A percentile compares a stretch with the other conserved stretches of the same genome.
Evolutionary conservation across 2,329 filamentous ascomycete genomes (phyloP).

Genomic region (Cucurbitaria berberidis): DNA sequence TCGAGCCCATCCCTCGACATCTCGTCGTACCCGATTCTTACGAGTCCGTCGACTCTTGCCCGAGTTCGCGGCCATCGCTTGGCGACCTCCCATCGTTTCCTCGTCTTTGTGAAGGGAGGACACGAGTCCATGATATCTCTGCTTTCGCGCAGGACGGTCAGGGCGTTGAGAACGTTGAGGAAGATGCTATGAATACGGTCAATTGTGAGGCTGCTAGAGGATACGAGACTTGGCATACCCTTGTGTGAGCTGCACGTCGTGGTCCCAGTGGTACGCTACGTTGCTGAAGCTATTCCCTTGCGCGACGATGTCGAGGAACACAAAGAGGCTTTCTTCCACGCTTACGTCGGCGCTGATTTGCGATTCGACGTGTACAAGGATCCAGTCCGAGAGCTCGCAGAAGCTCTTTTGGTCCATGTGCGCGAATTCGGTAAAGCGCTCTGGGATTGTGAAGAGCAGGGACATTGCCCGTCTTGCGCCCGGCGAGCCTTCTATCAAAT

Average conservation of each 20-base stretch:
- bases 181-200: slow-evolving; percentile 34
- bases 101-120: slow-evolving; percentile 39
- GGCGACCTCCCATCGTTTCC: slow-evolving; percentile 43
- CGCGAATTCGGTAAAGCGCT: slow-evolving; percentile 47
- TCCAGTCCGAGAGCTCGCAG: slow-evolving; percentile 48
- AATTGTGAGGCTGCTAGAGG: slow-evolving; percentile 13
- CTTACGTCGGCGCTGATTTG: slow-evolving; percentile 39
- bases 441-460: slow-evolving; percentile 44
- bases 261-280: slow-evolving; percentile 43
- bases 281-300: slow-evolving; percentile 45
- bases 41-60: slow-evolving; percentile 37
- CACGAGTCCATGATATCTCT: slow-evolving; percentile 41
- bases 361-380: slow-evolving; percentile 41
- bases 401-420: slow-evolving; percentile 49
- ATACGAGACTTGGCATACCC: slow-evolving; percentile 30
- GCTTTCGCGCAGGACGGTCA: slow-evolving; percentile 41
- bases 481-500: neutral
- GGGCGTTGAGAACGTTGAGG: slow-evolving; percentile 42
- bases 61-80: slow-evolving; percentile 37
- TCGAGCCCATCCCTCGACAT: slow-evolving; percentile 42
- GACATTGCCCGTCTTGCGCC: slow-evolving; percentile 39
- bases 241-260: slow-evolving; percentile 45
- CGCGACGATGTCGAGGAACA: slow-evolving; percentile 47
- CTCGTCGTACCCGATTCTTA: slow-evolving; percentile 44
- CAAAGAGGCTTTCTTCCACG: slow-evolving; percentile 46